Base-by-base conservation (phyloP, 2,329 filamentous ascomycete species). In the Phialocephala subalpina region DNA sequence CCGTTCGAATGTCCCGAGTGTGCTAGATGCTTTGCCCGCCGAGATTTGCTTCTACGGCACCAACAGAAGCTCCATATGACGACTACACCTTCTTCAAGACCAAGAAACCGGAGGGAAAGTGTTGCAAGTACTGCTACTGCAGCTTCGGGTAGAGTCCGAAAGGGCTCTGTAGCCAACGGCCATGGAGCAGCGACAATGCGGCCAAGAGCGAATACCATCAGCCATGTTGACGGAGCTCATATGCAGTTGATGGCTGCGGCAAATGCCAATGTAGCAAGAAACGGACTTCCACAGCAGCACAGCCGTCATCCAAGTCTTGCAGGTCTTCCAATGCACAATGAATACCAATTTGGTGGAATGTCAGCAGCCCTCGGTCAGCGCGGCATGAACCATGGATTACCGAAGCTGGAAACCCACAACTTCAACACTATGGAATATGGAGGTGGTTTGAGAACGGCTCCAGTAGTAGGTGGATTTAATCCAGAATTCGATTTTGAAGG, bases 51-150 rank as follows among this genome's bases (percentile, higher is more conserved):
- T 63, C 83, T 99, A 71, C 89, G 96, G 66, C 96, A 99, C 80
- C 96, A 99, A 84, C 96, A 99, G 84, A 99, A 99, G 84, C 87
- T 99, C 57, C 96, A 99, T 78, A 93, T 97, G 85, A 93, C 93
- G 29, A 92, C 93, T 14, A 94, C 94, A 0, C 92, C 96, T 6
- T 94, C 94, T 6, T 91, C 94, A 55, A 89, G 94, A 67, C 94
- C 94, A 55, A 89, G 94, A 73, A 94, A 93, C 73, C 91, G 95
- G 71, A 88, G 96, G 70, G 96, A 98, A 81, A 98, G 96, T 79
- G 92, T 86, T 6, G 86, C 91, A 67, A 93, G 91, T 62, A 87
- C 91, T 67, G 88, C 90, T 9, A 84, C 86, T 7, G 86, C 87
- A 16, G 86, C 85, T 36, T 83, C 90, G 70, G 91, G 89, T 71